phyloP scores from a whole-genome alignment of 1,139 yeast species.

The Lodderomyces margitis region DNA sequence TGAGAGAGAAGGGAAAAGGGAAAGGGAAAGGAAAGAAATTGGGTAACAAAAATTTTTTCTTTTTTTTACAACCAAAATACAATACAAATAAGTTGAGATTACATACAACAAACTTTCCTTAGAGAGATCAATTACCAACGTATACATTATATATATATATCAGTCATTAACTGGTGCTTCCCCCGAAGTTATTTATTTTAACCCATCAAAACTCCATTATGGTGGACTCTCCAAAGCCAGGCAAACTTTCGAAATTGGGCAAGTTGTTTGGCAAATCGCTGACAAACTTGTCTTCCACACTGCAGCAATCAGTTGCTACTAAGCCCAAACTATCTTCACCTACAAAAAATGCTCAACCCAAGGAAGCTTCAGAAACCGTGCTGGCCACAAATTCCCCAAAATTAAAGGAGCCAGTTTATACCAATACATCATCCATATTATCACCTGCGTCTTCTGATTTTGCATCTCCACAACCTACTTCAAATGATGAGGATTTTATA shows the following conservation, averaged over 20 bases:
- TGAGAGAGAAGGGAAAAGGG: background rate
- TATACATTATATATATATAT: too few species aligned
- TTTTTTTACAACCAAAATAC: background rate
- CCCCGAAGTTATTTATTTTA: too few species aligned
- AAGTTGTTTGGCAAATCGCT: slow-evolving; percentile 35
- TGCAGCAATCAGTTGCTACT: slow-evolving; percentile 9
- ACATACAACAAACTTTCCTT: too few species aligned
- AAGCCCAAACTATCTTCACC: slow-evolving; percentile 1
- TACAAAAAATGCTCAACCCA: slow-evolving; percentile 6
- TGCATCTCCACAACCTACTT: slow-evolving; percentile 1
- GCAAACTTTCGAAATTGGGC: slow-evolving; percentile 31
- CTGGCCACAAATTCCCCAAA: background rate
- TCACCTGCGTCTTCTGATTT: background rate
- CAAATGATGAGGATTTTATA: slow-evolving; percentile 16
- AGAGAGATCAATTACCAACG: too few species aligned
- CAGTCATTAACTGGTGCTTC: too few species aligned
- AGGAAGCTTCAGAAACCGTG: background rate
- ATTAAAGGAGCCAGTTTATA: background rate
- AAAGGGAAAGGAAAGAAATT: background rate
- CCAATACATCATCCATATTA: background rate
- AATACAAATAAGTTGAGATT: too few species aligned
- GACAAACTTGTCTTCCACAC: slow-evolving; percentile 17
- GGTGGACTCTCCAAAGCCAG: slow-evolving; percentile 25
- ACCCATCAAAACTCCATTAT: slow-evolving; percentile 16
- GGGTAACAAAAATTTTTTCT: background rate